A percentile compares a stretch with the other conserved stretches of the same genome.
Conservation (phyloP, 2,329 filamentous ascomycete species). For the Neurospora crassa region DNA sequence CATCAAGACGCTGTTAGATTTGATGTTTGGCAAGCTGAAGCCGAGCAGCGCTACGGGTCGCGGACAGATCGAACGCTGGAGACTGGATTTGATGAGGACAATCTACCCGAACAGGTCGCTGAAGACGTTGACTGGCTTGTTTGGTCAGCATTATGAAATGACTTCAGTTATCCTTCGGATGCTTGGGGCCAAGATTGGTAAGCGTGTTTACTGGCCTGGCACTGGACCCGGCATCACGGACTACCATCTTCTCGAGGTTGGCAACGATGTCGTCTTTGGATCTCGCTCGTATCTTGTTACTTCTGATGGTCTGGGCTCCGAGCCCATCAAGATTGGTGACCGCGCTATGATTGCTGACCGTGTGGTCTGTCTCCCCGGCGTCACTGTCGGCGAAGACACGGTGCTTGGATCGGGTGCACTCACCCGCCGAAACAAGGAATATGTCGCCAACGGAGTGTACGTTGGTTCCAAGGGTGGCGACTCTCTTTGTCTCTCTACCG, state of each 20-base stretch:
- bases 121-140: conserved; percentile 38
- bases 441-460: conserved; percentile 36
- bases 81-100: conserved; percentile 32
- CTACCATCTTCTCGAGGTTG: conserved; percentile 45
- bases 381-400: conserved; percentile 35
- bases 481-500: conserved; percentile 31
- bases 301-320: conserved; percentile 40
- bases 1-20: conserved; percentile 31
- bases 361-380: conserved; percentile 41
- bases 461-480: conserved; percentile 43
- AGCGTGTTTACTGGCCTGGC: conserved; percentile 47
- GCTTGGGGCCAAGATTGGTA: conserved; percentile 42
- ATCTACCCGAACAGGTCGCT: conserved; percentile 34
- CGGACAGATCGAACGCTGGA: conserved; percentile 32
- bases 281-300: conserved; percentile 44
- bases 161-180: conserved; percentile 40
- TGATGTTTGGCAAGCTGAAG: conserved; percentile 27
- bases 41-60: conserved; percentile 23
- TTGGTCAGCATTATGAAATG: conserved; percentile 45
- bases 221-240: conserved; percentile 43
- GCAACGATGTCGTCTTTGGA: conserved; percentile 50
- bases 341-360: conserved; percentile 48
- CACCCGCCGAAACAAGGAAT: conserved; percentile 34
- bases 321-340: conserved; percentile 35
- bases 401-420: conserved; percentile 46